A percentile compares a stretch with the other conserved stretches of the same genome.
These are phyloP conservation scores for Posidonia australis DNA, from an alignment of 106 monocot genomes.

Conservation along the genomic window DNA sequence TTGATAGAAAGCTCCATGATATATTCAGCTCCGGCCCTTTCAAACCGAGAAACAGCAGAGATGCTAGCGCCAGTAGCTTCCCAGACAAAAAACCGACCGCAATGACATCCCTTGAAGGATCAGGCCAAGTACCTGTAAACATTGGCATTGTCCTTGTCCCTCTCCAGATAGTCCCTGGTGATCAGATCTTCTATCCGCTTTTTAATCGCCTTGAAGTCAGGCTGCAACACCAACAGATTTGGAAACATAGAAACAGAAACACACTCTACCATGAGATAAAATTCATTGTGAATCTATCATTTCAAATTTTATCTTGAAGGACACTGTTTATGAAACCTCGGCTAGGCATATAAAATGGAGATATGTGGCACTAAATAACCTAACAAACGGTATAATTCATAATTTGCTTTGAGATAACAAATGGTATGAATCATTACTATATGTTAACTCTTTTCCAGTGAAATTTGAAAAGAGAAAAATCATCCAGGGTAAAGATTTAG, in stretches of 20 bases:
- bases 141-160: slow-evolving; percentile 73
- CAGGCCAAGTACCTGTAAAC: slow-evolving; percentile 62
- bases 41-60: too few species aligned
- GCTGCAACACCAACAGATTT: slow-evolving; percentile 19
- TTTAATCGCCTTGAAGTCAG: slow-evolving; percentile 90
- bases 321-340: not conserved
- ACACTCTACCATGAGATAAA: too few species aligned
- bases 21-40: too few species aligned
- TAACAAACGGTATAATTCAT: too few species aligned
- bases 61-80: not conserved
- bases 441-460: too few species aligned
- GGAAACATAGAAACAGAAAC: slow-evolving; percentile 7
- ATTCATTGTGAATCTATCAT: not conserved
- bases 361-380: too few species aligned
- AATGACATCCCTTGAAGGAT: not conserved
- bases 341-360: too few species aligned
- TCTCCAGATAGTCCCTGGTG: slow-evolving; percentile 74
- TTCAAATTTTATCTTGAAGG: not conserved
- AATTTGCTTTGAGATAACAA: too few species aligned
- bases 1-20: too few species aligned
- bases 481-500: too few species aligned
- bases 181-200: slow-evolving; percentile 81
- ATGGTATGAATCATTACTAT: too few species aligned
- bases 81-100: not conserved
- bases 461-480: too few species aligned